phyloP scores from a whole-genome alignment of 257 asterid genomes.

The Gynochthodes officinalis region DNA sequence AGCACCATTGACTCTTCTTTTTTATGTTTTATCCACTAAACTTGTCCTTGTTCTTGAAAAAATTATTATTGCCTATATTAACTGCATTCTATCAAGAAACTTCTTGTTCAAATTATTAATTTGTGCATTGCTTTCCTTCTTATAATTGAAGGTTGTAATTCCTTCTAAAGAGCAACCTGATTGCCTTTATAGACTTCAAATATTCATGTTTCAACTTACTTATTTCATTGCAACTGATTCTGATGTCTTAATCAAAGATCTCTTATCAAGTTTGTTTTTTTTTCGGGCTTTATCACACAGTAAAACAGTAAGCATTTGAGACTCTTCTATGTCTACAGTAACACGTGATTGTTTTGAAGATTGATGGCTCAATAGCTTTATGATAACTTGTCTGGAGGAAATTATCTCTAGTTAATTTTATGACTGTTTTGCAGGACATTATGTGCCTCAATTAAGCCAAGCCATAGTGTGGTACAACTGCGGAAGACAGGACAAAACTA shows the following conservation, averaged over 20 bases:
- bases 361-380: background rate
- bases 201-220: background rate
- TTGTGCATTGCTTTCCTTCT: background rate
- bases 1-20: no score
- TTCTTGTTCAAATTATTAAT: background rate
- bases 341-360: background rate
- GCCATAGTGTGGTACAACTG: constrained; percentile 70
- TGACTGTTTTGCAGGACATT: constrained; percentile 59
- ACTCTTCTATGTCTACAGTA: background rate
- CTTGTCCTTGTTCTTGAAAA: background rate
- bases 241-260: constrained; percentile 6
- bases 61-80: background rate
- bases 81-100: background rate
- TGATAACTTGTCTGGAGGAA: background rate
- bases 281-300: background rate
- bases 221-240: background rate
- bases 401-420: constrained; percentile 1
- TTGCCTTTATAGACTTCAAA: background rate
- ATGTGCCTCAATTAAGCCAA: constrained; percentile 94
- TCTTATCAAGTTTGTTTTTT: background rate
- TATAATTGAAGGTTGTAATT: background rate
- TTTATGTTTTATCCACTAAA: background rate
- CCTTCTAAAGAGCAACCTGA: background rate
- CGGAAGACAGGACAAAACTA: constrained; percentile 38
- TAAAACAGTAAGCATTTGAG: background rate